A percentile compares a stretch with the other conserved stretches of the same genome.
These are phyloP conservation scores for Anacardium occidentale DNA, from an alignment of 345 rosid genomes.

Conservation along the genomic window DNA sequence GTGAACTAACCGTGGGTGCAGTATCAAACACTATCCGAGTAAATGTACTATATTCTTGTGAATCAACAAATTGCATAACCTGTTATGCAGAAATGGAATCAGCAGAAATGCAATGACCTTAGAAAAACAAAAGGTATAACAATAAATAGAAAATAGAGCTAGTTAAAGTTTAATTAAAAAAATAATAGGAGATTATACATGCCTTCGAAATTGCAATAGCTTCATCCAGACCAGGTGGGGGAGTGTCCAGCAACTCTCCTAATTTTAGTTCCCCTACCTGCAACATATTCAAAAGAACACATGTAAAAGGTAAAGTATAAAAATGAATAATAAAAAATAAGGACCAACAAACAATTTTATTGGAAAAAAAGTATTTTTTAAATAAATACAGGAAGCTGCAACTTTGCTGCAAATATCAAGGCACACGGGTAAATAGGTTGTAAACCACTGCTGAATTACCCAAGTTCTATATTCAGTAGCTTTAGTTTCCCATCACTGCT, in stretches of 20 bases:
- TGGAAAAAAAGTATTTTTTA: background rate
- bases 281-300: constrained; percentile 5
- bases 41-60: constrained; percentile 60
- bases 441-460: background rate
- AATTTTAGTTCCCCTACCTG: constrained; percentile 74
- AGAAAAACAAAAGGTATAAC: background rate
- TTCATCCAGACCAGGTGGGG: constrained; percentile 79
- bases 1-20: constrained; percentile 70
- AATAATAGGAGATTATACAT: constrained; percentile 19
- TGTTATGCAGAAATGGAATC: constrained; percentile 30
- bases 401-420: constrained; percentile 3
- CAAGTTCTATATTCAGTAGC: background rate
- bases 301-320: background rate
- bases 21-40: constrained; percentile 73
- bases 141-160: background rate
- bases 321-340: background rate
- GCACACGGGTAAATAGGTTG: background rate
- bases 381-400: background rate
- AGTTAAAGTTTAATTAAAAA: background rate
- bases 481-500: background rate
- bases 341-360: background rate
- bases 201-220: constrained; percentile 77
- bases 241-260: constrained; percentile 65
- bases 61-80: constrained; percentile 73
- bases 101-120: background rate